phyloP scores from a whole-genome alignment of 306 rosid species.

The Glycine latifolia region DNA sequence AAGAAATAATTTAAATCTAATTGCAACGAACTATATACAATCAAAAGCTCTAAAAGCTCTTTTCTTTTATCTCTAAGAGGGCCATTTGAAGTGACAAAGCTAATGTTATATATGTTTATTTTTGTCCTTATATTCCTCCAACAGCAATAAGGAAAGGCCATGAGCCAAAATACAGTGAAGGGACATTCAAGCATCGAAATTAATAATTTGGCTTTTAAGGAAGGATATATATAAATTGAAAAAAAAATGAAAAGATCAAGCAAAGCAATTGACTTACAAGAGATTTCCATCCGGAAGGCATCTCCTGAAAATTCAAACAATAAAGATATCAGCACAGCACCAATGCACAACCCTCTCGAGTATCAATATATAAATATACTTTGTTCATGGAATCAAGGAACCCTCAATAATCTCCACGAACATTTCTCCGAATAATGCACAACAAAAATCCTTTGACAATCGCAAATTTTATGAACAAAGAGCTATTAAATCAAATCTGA shows the following conservation, averaged over 20 bases:
- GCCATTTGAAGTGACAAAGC: conserved; percentile 5
- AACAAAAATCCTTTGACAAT: background rate
- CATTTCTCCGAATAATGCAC: conserved; percentile 18
- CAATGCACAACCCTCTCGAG: background rate
- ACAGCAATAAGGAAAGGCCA: background rate
- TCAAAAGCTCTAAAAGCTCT: background rate
- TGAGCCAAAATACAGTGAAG: background rate
- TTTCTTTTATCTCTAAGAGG: background rate
- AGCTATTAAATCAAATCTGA: conserved; percentile 24
- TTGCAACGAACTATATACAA: background rate
- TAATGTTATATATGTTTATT: background rate
- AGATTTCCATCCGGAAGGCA: conserved; percentile 91
- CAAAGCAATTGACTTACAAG: conserved; percentile 65
- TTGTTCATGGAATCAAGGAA: conserved; percentile 17
- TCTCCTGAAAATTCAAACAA: conserved; percentile 68
- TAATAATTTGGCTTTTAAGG: background rate
- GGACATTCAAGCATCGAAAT: background rate
- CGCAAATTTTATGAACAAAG: background rate
- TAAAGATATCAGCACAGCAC: conserved; percentile 45
- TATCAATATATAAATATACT: conserved; percentile 12
- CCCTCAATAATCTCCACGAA: background rate
- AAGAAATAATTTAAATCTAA: conserved; percentile 1
- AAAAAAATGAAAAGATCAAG: background rate
- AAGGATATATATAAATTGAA: background rate
- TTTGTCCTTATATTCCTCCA: conserved; percentile 4